Evolutionary conservation across 805 yeast species (phyloP), one percentile per base, ranked within the genome.

Genomic region (Ogataea nonfermentans): DNA sequence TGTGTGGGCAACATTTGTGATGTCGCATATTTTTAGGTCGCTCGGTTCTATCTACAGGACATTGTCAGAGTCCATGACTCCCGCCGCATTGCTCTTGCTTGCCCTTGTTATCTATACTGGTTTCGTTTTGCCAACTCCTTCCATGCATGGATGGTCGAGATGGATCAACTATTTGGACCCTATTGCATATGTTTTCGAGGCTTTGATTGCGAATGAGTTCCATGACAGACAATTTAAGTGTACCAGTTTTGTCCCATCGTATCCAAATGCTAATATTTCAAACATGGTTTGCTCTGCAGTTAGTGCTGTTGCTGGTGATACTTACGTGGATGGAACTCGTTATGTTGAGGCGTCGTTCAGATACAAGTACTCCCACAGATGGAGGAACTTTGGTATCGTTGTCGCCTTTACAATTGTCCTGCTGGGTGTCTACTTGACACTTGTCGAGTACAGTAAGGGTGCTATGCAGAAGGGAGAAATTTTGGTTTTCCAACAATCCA

Each of bases 321-420:
- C 55, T 10, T 48, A 47, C 35, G 85, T 86, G 32, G 52, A 59
- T 23, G 95, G 95, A 50, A 76, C 79, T 47, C 61, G 58, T 24
- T 86, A 82, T 53, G 48, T 86, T 40, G 46, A 44, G 7, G 59
- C 49, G 10, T 58, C 80, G 11, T 86, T 60, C 61, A 56, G 61
- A 29, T 87, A 81, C 66, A 58, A 54, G 31, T 70, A 68, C 51
- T 43, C 61, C 16, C 84, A 86, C 61, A 74, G 74, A 37, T 87
- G 95, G 95, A 78, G 95, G 66, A 83, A 87, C 56, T 74, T 81
- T 47, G 95, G 90, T 57, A 81, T 85, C 47, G 59, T 69, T 27
- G 35, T 79, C 44, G 87, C 70, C 1, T 84, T 72, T 55, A 61
- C 63, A 16, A 41, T 80, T 30, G 70, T 78, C 59, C 79, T 83